Evolutionary conservation across 441 rosid species (phyloP).

Genomic region (Erodium texanum): DNA sequence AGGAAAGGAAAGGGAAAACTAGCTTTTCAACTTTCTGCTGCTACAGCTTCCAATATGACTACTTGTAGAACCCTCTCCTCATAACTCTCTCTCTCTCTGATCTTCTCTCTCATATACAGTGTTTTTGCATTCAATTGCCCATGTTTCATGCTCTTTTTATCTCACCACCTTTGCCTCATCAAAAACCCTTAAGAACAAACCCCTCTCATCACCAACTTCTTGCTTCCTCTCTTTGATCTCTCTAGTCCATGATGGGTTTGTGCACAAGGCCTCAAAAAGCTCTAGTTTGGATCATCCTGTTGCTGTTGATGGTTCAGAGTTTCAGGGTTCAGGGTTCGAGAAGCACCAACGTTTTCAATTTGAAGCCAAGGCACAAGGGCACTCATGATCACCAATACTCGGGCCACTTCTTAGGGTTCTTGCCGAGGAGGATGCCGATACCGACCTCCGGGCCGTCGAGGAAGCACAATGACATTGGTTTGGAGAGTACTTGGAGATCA

Average conservation of each 20-base stretch:
- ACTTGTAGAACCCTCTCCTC: background rate
- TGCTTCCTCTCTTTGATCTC: background rate
- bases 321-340: slow-evolving; percentile 14
- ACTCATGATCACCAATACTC: background rate
- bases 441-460: slow-evolving; percentile 20
- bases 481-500: slow-evolving; percentile 14
- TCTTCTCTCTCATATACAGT: background rate
- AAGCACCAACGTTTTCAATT: slow-evolving; percentile 2
- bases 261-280: background rate
- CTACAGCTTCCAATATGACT: background rate
- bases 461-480: slow-evolving; percentile 23
- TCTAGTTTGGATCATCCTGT: background rate
- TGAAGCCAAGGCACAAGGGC: background rate
- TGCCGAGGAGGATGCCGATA: slow-evolving; percentile 16
- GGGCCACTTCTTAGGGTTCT: slow-evolving; percentile 15
- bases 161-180: background rate
- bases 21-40: slow-evolving; percentile 5
- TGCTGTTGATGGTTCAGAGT: background rate
- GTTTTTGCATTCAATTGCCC: slow-evolving; percentile 3
- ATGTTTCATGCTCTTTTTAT: background rate
- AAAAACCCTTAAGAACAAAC: background rate
- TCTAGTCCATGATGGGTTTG: slow-evolving; percentile 7
- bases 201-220: background rate
- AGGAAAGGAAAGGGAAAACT: background rate
- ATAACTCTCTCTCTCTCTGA: background rate